Conservation (phyloP, 768 basidiomycete genomes). For the Suillus luteus region DNA sequence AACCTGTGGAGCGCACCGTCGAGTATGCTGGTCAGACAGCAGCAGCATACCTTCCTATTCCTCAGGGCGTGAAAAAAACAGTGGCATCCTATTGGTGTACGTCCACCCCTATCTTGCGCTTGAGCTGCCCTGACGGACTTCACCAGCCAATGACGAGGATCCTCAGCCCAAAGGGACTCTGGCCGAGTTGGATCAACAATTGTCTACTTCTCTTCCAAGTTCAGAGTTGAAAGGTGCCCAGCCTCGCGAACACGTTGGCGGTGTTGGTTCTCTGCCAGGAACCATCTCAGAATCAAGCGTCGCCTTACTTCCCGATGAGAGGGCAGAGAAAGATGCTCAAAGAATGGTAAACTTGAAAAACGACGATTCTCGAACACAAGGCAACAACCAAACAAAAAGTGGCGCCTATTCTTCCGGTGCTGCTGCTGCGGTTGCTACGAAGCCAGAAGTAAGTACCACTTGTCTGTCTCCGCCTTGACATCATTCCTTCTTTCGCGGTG, state of each 20-base stretch:
- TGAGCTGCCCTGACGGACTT: conserved; percentile 13
- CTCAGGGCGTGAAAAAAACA: conserved; percentile 11
- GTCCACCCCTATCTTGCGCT: conserved; percentile 1
- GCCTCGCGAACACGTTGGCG: conserved; percentile 36
- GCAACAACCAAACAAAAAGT: conserved; percentile 13
- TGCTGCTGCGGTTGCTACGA: conserved; percentile 9
- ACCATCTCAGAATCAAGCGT: conserved; percentile 45
- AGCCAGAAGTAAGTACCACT: conserved; percentile 7
- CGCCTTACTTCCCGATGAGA: conserved; percentile 51
- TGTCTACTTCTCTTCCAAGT: conserved; percentile 36
- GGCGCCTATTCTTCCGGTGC: conserved; percentile 4
- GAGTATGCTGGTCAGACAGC: conserved; percentile 14
- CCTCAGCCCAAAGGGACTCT: background rate
- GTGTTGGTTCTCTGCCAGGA: conserved; percentile 54
- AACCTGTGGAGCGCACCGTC: conserved; percentile 14
- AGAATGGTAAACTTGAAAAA: background rate
- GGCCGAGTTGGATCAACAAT: background rate
- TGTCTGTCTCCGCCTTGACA: background rate
- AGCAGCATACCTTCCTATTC: conserved; percentile 11
- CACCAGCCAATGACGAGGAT: conserved; percentile 15
- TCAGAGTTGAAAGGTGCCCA: conserved; percentile 34
- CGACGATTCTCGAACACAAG: conserved; percentile 17
- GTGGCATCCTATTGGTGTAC: conserved; percentile 16
- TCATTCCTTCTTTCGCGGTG: too few relatives aligned
- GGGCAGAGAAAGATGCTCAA: conserved; percentile 20